Conservation (phyloP, 2,329 filamentous ascomycete species). For the Mollisia scopiformis region DNA sequence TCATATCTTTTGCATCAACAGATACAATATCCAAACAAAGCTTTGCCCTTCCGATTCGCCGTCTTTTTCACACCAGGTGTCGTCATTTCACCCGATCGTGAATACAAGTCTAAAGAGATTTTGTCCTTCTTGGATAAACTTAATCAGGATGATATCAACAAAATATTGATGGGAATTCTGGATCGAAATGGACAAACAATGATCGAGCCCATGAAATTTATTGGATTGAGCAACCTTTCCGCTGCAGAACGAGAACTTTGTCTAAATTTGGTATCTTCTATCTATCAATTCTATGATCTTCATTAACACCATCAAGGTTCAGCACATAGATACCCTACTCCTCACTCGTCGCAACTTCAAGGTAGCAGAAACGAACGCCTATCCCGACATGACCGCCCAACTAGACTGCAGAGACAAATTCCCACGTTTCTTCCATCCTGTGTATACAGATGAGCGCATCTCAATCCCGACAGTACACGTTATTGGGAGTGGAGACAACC, state of each 20-base stretch:
- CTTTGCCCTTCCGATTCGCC: conserved; percentile 6
- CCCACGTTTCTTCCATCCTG: conserved; percentile 11
- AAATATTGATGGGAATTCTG: not conserved
- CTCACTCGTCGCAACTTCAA: conserved; percentile 8
- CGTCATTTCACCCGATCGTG: conserved; percentile 2
- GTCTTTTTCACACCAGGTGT: conserved; percentile 11
- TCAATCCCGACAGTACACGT: conserved; percentile 9
- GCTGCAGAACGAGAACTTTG: not conserved
- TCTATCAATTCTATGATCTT: not conserved
- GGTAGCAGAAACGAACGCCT: conserved; percentile 3
- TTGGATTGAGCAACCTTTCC: not conserved
- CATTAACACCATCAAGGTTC: not conserved
- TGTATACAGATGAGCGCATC: conserved; percentile 7
- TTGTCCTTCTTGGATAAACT: conserved; percentile 9
- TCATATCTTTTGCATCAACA: conserved; percentile 8
- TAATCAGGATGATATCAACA: conserved; percentile 3
- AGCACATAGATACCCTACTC: conserved; percentile 5
- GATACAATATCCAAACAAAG: conserved; percentile 1
- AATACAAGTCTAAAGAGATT: conserved; percentile 5
- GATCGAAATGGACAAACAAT: not conserved
- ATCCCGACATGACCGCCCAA: not conserved
- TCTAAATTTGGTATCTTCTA: not conserved
- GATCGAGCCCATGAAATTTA: conserved; percentile 4
- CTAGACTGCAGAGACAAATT: conserved; percentile 4
- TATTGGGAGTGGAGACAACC: conserved; percentile 5